phyloP scores from a whole-genome alignment of 2,329 filamentous ascomycete genomes.

The Paecilomyces sp. region DNA sequence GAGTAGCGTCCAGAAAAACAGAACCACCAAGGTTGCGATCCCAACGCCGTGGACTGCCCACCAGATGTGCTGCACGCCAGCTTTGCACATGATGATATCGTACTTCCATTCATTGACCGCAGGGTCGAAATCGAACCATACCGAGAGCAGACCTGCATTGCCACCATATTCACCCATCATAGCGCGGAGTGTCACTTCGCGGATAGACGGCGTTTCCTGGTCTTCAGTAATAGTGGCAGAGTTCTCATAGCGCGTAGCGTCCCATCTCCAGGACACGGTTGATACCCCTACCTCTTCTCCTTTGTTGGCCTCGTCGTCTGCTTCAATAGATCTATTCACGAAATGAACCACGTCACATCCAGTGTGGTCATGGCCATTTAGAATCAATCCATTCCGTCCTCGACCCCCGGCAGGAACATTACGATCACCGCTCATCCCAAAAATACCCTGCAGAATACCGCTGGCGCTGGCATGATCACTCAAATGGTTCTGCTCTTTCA shows the following conservation, averaged over 20 bases:
- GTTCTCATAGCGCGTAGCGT: slow-evolving; percentile 22
- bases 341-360: slow-evolving; percentile 89
- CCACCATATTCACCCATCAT: slow-evolving; percentile 99
- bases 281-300: slow-evolving; percentile 1
- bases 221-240: background rate
- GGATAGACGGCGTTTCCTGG: slow-evolving; percentile 41
- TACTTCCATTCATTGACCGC: slow-evolving; percentile 66
- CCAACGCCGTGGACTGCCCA: slow-evolving; percentile 80
- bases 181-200: slow-evolving; percentile 88
- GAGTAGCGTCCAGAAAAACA: slow-evolving; percentile 13
- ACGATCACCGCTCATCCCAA: slow-evolving; percentile 62
- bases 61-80: slow-evolving; percentile 89
- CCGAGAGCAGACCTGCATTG: slow-evolving; percentile 77
- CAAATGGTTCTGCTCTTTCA: slow-evolving; percentile 89
- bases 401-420: slow-evolving; percentile 53
- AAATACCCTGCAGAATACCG: slow-evolving; percentile 76
- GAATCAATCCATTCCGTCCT: slow-evolving; percentile 67
- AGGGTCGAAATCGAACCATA: slow-evolving; percentile 71
- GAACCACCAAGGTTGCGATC: slow-evolving; percentile 39
- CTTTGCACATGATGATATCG: slow-evolving; percentile 68
- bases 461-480: slow-evolving; percentile 60
- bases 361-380: slow-evolving; percentile 93
- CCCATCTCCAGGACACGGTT: slow-evolving; percentile 23
- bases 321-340: slow-evolving; percentile 52
- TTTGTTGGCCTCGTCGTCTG: background rate